Percentiles rank a stretch among this genome's conserved stretches.
Evolutionary conservation across 352 stramenopile species (phyloP).

Genomic region (Phytophthora meadii): DNA sequence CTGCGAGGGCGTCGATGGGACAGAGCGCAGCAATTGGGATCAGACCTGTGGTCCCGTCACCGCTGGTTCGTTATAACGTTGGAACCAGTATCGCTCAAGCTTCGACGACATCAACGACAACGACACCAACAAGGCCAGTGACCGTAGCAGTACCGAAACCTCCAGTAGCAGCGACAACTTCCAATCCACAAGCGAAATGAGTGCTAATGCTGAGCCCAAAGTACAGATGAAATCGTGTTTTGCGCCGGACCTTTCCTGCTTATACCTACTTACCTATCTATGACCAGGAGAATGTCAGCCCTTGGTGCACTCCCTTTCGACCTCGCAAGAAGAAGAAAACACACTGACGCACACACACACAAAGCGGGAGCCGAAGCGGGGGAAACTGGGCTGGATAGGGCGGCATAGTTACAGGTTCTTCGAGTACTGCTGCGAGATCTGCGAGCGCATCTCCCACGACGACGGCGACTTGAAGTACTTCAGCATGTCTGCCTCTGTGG

Average conservation of each 20-base stretch:
- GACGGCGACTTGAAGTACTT: constrained; percentile 78
- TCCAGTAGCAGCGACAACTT: not conserved
- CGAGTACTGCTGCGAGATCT: constrained; percentile 70
- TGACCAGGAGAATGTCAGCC: constrained; percentile 22
- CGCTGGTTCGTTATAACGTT: not conserved
- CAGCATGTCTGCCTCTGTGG: constrained; percentile 68
- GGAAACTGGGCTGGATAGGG: constrained; percentile 14
- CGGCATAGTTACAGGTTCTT: constrained; percentile 44
- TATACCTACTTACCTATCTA: constrained; percentile 36
- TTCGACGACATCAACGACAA: not conserved
- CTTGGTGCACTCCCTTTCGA: constrained; percentile 8
- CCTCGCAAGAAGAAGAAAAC: constrained; percentile 22
- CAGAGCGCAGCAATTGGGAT: constrained; percentile 4
- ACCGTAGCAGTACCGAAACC: not conserved
- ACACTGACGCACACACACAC: constrained; percentile 30
- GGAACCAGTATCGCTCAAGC: constrained; percentile 7
- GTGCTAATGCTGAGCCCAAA: not conserved
- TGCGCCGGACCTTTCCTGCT: constrained; percentile 25
- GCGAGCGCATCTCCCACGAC: constrained; percentile 71
- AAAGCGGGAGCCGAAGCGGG: constrained; percentile 19
- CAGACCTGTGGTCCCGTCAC: constrained; percentile 3
- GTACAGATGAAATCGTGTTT: constrained; percentile 21
- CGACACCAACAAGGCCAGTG: constrained; percentile 6
- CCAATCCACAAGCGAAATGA: constrained; percentile 16
- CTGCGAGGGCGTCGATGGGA: constrained; percentile 13